Percentiles rank a stretch among this genome's conserved stretches.
These are phyloP conservation scores for Blastobotrys buckinghamii DNA, from an alignment of 1,139 yeast species.

Conservation along the genomic window DNA sequence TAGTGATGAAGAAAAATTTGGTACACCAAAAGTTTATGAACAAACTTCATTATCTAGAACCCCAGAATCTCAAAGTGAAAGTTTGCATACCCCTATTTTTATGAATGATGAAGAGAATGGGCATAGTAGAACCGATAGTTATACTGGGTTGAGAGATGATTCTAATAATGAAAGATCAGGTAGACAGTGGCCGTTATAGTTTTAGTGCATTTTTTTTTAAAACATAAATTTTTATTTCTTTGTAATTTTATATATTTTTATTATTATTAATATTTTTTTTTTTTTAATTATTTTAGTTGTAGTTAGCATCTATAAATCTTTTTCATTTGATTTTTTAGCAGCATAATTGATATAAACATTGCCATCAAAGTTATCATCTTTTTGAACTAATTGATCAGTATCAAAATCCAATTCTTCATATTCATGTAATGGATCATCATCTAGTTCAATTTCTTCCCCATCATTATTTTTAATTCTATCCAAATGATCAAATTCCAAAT, in stretches of 20 bases:
- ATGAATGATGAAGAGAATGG: not conserved
- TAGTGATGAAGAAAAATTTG: not conserved
- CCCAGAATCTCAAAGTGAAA: not conserved
- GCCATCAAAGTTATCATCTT: not conserved
- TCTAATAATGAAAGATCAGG: not conserved
- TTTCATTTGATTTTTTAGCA: no score
- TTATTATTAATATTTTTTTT: no score
- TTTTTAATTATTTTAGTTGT: no score
- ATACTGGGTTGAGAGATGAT: constrained; percentile 3
- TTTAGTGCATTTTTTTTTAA: not conserved
- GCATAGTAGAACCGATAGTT: constrained; percentile 2
- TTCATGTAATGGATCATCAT: constrained; percentile 6
- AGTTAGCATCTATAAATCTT: no score
- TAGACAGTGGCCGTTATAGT: constrained; percentile 7
- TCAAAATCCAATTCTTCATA: not conserved
- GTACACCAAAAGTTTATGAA: not conserved
- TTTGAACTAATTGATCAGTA: not conserved
- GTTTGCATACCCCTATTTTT: constrained; percentile 1
- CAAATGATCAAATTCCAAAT: not conserved
- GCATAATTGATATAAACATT: not conserved
- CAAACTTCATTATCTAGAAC: not conserved
- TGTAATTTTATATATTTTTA: no score
- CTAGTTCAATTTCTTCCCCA: not conserved
- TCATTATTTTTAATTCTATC: not conserved
- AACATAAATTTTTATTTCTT: no score